Evolutionary conservation across 2,329 filamentous ascomycete species (phyloP), one percentile per base, ranked within the genome.

Genomic region (Calonectria ilicicola): DNA sequence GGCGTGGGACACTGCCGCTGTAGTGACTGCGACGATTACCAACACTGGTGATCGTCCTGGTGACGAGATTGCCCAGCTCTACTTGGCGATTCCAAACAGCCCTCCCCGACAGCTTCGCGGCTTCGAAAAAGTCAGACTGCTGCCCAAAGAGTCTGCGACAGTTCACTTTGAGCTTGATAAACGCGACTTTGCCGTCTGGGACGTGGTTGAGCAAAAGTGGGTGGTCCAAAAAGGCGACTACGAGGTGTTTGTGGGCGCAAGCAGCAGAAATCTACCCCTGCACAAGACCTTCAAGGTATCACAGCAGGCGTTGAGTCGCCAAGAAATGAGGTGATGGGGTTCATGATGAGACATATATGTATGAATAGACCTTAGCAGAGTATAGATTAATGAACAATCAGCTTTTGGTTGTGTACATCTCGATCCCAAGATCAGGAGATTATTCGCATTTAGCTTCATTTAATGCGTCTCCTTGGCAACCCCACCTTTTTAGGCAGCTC

Each of bases 101-200:
- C 44, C 66, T 26, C 53, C 66, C 3, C 42, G 53, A 15, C 66
- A 68, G 53, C 66, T 68, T 8, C 66, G 66, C 23, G 66, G 66
- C 5, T 68, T 68, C 19, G 66, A 68, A 17, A 68, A 68, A n/a
- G 8, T 60, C 35, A 60, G 53, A 29, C 21, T 46, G 44, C 19
- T 27, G 19, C 29, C 60, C 17, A 40, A 49, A 7, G 53, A 68
- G 26, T 35, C 66, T 1, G n/a, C 66, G 5, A 58, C 53, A 12
- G 66, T 68, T 17, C 35, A 32, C 3, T 68, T 68, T 4, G 53
- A 40, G 17, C 56, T 68, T 1, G 47, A 47, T 1, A 49, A 58
- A 40, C 53, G 66, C 21, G 66, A 68, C 23, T 38, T 68, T 58
- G 60, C 53, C 32, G 56, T 68, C 23, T 68, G 66, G 66, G 66